Conservation (phyloP, 208 protist species). For the Plasmodiophora brassicae region DNA sequence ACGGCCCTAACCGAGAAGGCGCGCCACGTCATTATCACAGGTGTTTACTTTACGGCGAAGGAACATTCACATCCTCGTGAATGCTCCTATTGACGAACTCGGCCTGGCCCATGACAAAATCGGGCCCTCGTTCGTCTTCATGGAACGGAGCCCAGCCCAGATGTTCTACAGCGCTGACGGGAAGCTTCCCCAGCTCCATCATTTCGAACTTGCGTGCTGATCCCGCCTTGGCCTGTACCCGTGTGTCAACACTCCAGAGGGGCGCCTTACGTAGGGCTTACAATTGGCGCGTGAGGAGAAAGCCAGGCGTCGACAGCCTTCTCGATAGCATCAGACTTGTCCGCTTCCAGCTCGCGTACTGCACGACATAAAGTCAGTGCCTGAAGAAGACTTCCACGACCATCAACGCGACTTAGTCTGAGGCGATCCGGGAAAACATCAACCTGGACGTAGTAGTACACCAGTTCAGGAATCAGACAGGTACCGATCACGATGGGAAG, state of each 20-base stretch:
- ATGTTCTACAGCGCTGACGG: not conserved
- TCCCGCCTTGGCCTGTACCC: no score
- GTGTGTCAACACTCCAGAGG: no score
- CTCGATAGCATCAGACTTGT: not conserved
- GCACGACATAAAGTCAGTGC: no score
- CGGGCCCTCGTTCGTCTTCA: not conserved
- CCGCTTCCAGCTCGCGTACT: not conserved
- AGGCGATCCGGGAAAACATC: not conserved
- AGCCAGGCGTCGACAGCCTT: not conserved
- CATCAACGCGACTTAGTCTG: not conserved
- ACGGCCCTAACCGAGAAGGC: no score
- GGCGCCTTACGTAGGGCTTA: not conserved
- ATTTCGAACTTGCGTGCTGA: not conserved
- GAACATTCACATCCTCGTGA: not conserved
- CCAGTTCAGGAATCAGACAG: not conserved
- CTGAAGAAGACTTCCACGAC: not conserved
- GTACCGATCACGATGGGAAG: not conserved
- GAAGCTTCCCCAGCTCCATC: not conserved
- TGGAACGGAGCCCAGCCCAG: slow-evolving; percentile 3
- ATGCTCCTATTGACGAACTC: not conserved
- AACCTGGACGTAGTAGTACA: not conserved
- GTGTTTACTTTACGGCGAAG: not conserved
- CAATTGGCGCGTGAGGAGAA: not conserved
- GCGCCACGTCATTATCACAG: no score
- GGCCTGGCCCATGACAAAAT: slow-evolving; percentile 22